Percentiles rank a stretch among this genome's conserved stretches.
phyloP scores from a whole-genome alignment of 805 yeast species.

The Yamadazyma phyllophila region DNA sequence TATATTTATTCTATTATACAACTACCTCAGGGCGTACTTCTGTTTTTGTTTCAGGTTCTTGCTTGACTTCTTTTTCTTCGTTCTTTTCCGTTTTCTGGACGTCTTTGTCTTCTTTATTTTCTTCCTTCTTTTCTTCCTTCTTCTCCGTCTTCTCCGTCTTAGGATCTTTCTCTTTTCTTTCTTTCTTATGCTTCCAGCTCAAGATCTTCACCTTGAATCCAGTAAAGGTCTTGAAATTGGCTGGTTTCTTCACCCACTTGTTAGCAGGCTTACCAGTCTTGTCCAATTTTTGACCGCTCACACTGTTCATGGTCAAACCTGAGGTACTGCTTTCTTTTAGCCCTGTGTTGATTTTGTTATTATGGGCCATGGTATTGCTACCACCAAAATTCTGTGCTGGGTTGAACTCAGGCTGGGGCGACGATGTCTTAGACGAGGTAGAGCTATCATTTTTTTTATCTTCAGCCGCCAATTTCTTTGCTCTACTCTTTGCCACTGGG shows the following conservation, averaged over 20 bases:
- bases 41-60: background rate
- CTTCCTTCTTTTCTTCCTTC: background rate
- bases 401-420: constrained; percentile 23
- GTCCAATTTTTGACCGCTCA: constrained; percentile 27
- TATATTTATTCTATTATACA: background rate
- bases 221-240: constrained; percentile 41
- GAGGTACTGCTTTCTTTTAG: constrained; percentile 41
- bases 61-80: background rate
- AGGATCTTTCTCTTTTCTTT: constrained; percentile 5
- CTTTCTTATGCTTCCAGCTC: constrained; percentile 18
- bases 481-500: constrained; percentile 30
- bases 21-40: background rate
- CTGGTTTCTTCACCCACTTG: constrained; percentile 34
- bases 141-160: constrained; percentile 1
- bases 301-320: constrained; percentile 37
- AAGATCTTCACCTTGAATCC: constrained; percentile 37
- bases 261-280: constrained; percentile 33
- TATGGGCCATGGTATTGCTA: constrained; percentile 8
- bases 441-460: constrained; percentile 19
- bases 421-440: constrained; percentile 22
- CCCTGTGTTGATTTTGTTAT: constrained; percentile 36
- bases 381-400: constrained; percentile 5
- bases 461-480: constrained; percentile 31
- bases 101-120: background rate
- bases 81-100: background rate